A percentile compares a stretch with the other conserved stretches of the same genome.
Evolutionary conservation across 1,139 yeast genomes (phyloP).

Genomic region (Lodderomyces metapsilosis): DNA sequence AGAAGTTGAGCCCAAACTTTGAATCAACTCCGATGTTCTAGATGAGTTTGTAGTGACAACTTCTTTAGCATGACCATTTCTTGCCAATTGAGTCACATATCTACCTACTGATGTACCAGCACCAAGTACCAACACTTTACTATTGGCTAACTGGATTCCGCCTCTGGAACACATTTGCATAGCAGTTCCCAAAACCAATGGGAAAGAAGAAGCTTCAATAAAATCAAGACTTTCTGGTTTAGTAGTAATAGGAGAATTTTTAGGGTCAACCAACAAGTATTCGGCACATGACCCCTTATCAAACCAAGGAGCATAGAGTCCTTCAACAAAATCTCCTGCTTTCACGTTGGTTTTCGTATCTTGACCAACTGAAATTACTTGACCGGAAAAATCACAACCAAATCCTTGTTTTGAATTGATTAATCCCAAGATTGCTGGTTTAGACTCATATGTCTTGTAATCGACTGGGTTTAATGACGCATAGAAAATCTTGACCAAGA

Average conservation of each 20-base stretch:
- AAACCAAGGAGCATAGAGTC: constrained; percentile 45
- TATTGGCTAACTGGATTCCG: constrained; percentile 11
- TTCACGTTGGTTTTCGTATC: constrained; percentile 26
- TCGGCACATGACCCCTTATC: constrained; percentile 52
- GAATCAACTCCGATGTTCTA: constrained; percentile 37
- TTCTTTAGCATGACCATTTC: constrained; percentile 43
- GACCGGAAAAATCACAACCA: constrained; percentile 72
- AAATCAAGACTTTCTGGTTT: constrained; percentile 49
- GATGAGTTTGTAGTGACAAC: constrained; percentile 43
- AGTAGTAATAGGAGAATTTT: constrained; percentile 36
- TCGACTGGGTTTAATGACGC: constrained; percentile 74
- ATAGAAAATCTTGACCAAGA: constrained; percentile 57
- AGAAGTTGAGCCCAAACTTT: constrained; percentile 50
- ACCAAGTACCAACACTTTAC: constrained; percentile 60
- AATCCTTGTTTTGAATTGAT: constrained; percentile 34
- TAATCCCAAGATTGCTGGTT: constrained; percentile 4
- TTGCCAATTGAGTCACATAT: constrained; percentile 57
- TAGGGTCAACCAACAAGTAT: constrained; percentile 39
- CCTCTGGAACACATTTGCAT: constrained; percentile 32
- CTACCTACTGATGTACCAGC: constrained; percentile 76
- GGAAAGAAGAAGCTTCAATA: constrained; percentile 60
- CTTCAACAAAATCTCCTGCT: constrained; percentile 67
- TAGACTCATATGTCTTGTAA: constrained; percentile 42
- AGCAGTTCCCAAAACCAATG: constrained; percentile 61
- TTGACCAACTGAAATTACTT: constrained; percentile 56